Evolutionary conservation across 306 rosid genomes (phyloP).

Genomic region (Hippophae tibetana): DNA sequence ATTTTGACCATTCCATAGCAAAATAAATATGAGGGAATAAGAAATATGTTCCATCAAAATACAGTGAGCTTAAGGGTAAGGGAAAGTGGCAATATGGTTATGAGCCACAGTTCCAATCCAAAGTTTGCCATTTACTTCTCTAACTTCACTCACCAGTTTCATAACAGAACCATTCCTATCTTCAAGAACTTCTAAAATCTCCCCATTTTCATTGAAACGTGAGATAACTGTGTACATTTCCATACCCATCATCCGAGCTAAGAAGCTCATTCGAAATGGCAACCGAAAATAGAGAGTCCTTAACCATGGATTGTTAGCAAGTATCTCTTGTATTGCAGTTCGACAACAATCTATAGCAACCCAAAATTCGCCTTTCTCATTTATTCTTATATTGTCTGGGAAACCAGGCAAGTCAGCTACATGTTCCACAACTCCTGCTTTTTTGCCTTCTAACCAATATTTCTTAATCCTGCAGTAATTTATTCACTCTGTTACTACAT

Average conservation of each 20-base stretch:
- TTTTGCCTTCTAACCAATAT: slow-evolving; percentile 59
- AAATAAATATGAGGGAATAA: slow-evolving; percentile 8
- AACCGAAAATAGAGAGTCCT: slow-evolving; percentile 59
- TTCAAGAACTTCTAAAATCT: slow-evolving; percentile 76
- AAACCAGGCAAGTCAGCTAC: slow-evolving; percentile 71
- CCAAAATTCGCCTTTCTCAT: slow-evolving; percentile 66
- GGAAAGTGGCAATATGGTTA: slow-evolving; percentile 73
- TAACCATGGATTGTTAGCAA: slow-evolving; percentile 70
- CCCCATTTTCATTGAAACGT: slow-evolving; percentile 44
- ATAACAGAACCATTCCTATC: slow-evolving; percentile 56
- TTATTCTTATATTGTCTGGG: slow-evolving; percentile 84
- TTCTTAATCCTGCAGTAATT: slow-evolving; percentile 44
- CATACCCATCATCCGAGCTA: slow-evolving; percentile 76
- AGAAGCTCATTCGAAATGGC: slow-evolving; percentile 53
- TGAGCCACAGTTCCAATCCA: slow-evolving; percentile 98
- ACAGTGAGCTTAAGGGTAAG: slow-evolving; percentile 39
- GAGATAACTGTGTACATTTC: slow-evolving; percentile 73
- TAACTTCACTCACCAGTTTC: slow-evolving; percentile 89
- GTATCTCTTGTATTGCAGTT: slow-evolving; percentile 60
- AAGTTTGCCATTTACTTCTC: slow-evolving; percentile 57
- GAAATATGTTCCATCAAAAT: not conserved
- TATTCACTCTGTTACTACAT: too few species aligned
- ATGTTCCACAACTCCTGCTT: slow-evolving; percentile 34
- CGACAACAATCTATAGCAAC: slow-evolving; percentile 92
- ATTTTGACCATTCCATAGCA: not conserved